Percentiles rank a stretch among this genome's conserved stretches.
phyloP scores from a whole-genome alignment of 31 red algal species.

The Odonthalia washingtoniensis region DNA sequence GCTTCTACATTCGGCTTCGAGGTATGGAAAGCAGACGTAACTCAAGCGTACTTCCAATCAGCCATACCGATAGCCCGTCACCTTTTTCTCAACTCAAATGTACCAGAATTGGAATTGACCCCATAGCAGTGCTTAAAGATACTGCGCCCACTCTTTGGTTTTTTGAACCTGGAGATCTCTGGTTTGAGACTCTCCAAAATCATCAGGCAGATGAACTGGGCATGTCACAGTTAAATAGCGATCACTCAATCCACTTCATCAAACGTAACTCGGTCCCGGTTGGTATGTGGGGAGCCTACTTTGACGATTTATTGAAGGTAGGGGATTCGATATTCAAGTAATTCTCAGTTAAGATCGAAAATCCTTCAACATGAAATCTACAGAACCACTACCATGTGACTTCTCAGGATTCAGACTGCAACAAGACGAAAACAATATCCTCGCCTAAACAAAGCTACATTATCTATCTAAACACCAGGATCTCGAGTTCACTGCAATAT shows the following conservation, averaged over 20 bases:
- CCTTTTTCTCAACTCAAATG: too few species aligned
- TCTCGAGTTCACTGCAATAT: not conserved
- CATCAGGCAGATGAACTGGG: too few species aligned
- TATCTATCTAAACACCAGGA: constrained; percentile 13
- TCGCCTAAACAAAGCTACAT: not conserved
- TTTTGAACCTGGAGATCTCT: too few species aligned
- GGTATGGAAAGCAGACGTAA: constrained; percentile 46
- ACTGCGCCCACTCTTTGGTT: too few species aligned
- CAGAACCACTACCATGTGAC: not conserved
- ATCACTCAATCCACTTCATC: too few species aligned
- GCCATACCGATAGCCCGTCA: too few species aligned
- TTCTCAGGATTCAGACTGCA: constrained; percentile 22
- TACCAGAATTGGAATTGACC: too few species aligned
- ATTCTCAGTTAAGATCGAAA: not conserved
- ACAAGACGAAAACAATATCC: not conserved
- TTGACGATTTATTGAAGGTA: constrained; percentile 25
- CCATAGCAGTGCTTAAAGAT: too few species aligned
- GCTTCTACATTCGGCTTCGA: constrained; percentile 23
- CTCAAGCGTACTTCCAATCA: constrained; percentile 54
- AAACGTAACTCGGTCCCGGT: too few species aligned
- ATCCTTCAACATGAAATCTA: constrained; percentile 7
- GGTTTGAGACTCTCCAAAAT: too few species aligned
- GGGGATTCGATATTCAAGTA: not conserved
- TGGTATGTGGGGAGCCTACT: constrained; percentile 35
- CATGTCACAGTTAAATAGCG: too few species aligned